Percentiles rank a stretch among this genome's conserved stretches.
These are phyloP conservation scores for Nakazawaea wyomingensis DNA, from an alignment of 805 yeast genomes.

Conservation along the genomic window DNA sequence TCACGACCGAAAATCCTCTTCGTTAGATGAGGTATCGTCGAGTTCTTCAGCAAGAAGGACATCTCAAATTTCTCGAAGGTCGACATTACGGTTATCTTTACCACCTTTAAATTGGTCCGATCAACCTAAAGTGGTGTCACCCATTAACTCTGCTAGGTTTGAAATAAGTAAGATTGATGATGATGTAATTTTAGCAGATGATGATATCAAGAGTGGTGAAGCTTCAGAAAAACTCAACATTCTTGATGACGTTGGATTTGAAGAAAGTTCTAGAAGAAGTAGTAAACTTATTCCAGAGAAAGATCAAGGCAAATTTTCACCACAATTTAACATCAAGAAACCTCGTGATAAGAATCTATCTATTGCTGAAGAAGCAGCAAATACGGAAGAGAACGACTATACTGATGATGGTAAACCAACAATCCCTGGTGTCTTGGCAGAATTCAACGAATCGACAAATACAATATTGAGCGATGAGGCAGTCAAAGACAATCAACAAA, in stretches of 20 bases:
- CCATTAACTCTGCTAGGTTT: constrained; percentile 3
- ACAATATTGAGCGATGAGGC: not conserved
- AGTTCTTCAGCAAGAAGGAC: not conserved
- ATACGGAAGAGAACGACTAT: not conserved
- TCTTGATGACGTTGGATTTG: not conserved
- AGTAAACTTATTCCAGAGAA: not conserved
- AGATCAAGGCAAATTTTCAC: too few species aligned
- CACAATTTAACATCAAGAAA: too few species aligned
- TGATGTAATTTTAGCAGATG: constrained; percentile 13
- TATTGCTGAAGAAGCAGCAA: too few species aligned
- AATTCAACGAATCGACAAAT: constrained; percentile 3
- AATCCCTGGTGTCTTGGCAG: constrained; percentile 6
- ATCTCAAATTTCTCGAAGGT: constrained; percentile 6
- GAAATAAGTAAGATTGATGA: constrained; percentile 9
- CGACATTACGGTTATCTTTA: constrained; percentile 7
- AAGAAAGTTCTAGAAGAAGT: constrained; percentile 1
- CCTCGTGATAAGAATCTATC: too few species aligned
- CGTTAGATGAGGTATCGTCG: not conserved
- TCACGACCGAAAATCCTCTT: not conserved
- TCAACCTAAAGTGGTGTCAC: constrained; percentile 1
- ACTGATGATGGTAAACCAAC: not conserved
- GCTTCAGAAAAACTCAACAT: not conserved
- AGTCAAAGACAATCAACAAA: not conserved
- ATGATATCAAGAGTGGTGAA: constrained; percentile 8
- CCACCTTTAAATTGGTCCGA: not conserved